Evolutionary conservation across 208 protist species (phyloP), one percentile per base, ranked within the genome.

Genomic region (Zelonia costaricensis): DNA sequence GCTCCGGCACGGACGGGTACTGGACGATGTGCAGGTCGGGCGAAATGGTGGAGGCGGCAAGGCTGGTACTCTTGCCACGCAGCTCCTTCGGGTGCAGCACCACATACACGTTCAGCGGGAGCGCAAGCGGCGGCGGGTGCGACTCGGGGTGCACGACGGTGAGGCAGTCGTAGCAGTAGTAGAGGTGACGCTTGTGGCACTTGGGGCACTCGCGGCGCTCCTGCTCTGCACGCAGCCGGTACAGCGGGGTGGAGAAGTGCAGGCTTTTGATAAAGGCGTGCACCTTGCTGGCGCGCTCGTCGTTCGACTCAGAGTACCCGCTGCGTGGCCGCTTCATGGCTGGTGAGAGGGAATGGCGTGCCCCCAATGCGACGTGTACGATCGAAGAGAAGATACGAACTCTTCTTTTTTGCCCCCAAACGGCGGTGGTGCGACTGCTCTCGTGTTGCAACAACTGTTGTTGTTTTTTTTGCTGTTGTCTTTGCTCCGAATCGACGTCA

Each of bases 151-250:
- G 82, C 8, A 83, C 79, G 16, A 90, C 80, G 13, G 75, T 90
- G 42, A 93, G 74, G 68, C 91, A 96, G 71, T 96, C 88, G 66
- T 96, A 96, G 75, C 91, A 96, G 65, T 94, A 96, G 68, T 74
- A 93, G 39, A 93, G 78, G 9, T 84, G 78, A 15, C 83, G 75
- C 56, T 88, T 90, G 43, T 82, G 65, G 62, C 91, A 96, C 47
- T 80, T 75, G 27, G 83, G 76, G 62, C 91, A 96, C 38, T 62
- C 57, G 22, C 72, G 78, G 31, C 91, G 86, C 43, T 88, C 82
- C 28, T 78, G 39, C 47, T 84, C 57, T 39, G 86, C 76, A 18
- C 79, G 81, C 7, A 96, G 69, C 20, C 62, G 66, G 49, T 51
- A 53, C 22, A 96, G 71, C 30, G 91, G 84, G 23, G 86, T 58